These are phyloP conservation scores for Boletus mariae DNA, from an alignment of 1,284 basidiomycete genomes.

Conservation along the genomic window DNA sequence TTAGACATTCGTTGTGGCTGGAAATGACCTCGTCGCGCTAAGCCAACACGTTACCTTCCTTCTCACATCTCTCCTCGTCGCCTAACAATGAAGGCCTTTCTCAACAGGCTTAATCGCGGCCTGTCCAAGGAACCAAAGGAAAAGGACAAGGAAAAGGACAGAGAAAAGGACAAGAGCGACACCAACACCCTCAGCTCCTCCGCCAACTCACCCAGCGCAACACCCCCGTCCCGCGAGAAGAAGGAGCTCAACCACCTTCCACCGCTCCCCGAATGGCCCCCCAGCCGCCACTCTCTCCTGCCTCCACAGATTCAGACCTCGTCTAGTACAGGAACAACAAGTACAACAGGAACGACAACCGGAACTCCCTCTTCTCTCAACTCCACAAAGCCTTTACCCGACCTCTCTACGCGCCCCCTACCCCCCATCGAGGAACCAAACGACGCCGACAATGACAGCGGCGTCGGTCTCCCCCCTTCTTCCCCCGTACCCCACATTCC, in stretches of 20 bases:
- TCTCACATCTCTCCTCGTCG: background rate
- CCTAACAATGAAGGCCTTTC: constrained; percentile 68
- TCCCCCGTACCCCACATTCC: constrained; percentile 26
- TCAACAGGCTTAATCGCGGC: constrained; percentile 69
- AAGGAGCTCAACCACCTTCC: constrained; percentile 67
- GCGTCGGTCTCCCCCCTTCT: constrained; percentile 30
- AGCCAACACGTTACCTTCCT: constrained; percentile 3
- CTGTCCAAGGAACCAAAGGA: constrained; percentile 60
- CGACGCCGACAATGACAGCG: constrained; percentile 34
- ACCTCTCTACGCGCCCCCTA: constrained; percentile 50
- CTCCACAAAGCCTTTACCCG: constrained; percentile 67
- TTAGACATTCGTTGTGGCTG: constrained; percentile 3
- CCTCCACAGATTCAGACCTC: constrained; percentile 29
- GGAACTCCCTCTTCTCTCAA: constrained; percentile 48
- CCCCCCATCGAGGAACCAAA: constrained; percentile 49
- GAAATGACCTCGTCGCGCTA: constrained; percentile 3
- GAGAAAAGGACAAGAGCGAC: constrained; percentile 34
- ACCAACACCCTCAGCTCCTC: constrained; percentile 33
- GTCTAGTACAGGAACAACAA: constrained; percentile 24
- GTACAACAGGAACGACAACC: constrained; percentile 33
- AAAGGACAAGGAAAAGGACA: constrained; percentile 38
- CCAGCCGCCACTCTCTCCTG: constrained; percentile 30
- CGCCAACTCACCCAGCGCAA: constrained; percentile 21
- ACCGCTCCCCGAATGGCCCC: constrained; percentile 56
- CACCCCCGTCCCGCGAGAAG: constrained; percentile 37